Evolutionary conservation across 208 protist species (phyloP), one percentile per base, ranked within the genome.

Genomic region (Trichomonas vaginalis): DNA sequence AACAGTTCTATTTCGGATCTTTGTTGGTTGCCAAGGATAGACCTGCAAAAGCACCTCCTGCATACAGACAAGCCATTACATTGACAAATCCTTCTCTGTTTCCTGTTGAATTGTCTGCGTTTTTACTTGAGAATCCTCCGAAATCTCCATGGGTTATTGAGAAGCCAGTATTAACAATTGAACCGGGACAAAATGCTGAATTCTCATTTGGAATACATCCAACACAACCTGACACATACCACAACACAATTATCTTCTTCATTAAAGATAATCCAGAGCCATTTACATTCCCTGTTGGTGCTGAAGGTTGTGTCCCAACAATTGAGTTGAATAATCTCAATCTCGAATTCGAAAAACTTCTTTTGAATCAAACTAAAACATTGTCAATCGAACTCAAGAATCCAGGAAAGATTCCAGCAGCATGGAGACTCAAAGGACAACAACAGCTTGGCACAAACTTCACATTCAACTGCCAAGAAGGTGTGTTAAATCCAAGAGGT

Each of bases 251-350:
- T 35, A 51, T 51, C 14, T 51, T 92, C 40, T 45, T 42, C 8
- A 92, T 92, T n/a, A 92, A 92, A 51, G 86, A 92, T 92, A 9
- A 92, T 35, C 86, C 86, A 17, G 86, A 92, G 17, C 86, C 86
- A 51, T 39, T 92, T 9, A 48, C 45, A 17, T 51, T 51, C n/a
- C 14, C 23, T 49, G 3, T 92, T 2, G 40, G 42, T n/a, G 40
- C 45, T 14, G 86, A 92, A 51, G 86, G 86, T 39, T 92, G 86
- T 39, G 45, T 40, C 6, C 86, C 86, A 92, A 92, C 45, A 40
- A 51, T 92, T 51, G 86, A 92, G 2, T 51, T 51, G 9, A 39
- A 35, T 27, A 92, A 48, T 9, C 12, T 48, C 27, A 39, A 35
- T 21, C 45, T 51, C 35, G 86, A 92, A 6, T 92, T 92, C 45